phyloP scores from a whole-genome alignment of 257 asterid species.

The Voacanga thouarsii region DNA sequence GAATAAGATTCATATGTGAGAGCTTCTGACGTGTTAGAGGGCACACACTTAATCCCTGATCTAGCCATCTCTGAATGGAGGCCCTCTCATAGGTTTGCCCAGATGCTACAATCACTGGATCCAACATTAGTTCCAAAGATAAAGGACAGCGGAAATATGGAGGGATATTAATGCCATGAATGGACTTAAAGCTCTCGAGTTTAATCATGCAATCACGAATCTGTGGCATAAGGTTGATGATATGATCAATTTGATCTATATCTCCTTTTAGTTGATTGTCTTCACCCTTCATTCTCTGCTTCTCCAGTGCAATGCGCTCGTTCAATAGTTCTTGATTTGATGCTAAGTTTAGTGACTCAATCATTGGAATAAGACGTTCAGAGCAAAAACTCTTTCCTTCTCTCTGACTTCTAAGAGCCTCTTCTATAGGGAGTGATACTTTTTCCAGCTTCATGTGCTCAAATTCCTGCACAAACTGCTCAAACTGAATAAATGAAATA shows the following conservation, averaged over 20 bases:
- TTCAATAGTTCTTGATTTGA: conserved; percentile 59
- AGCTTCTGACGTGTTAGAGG: conserved; percentile 63
- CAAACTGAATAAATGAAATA: conserved; percentile 24
- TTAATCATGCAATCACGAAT: conserved; percentile 49
- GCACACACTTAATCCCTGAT: conserved; percentile 64
- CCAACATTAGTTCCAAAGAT: conserved; percentile 74
- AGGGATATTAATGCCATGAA: conserved; percentile 58
- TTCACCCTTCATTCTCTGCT: conserved; percentile 65
- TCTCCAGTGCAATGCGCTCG: conserved; percentile 73
- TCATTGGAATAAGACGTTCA: conserved; percentile 39
- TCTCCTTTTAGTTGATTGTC: conserved; percentile 30
- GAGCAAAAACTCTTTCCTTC: conserved; percentile 44
- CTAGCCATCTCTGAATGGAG: conserved; percentile 82
- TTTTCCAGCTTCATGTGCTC: conserved; percentile 58
- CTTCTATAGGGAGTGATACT: conserved; percentile 43
- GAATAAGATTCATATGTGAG: conserved; percentile 56
- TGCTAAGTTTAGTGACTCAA: conserved; percentile 52
- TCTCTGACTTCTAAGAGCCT: conserved; percentile 44
- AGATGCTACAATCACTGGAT: conserved; percentile 91
- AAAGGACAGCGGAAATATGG: conserved; percentile 72
- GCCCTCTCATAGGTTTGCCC: conserved; percentile 87
- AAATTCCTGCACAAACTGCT: conserved; percentile 53
- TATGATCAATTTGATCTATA: conserved; percentile 37
- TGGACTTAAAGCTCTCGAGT: conserved; percentile 41
- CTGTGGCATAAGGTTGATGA: conserved; percentile 46